phyloP scores from a whole-genome alignment of 371 early-diverging fungal genomes.

The Mucor irregularis region DNA sequence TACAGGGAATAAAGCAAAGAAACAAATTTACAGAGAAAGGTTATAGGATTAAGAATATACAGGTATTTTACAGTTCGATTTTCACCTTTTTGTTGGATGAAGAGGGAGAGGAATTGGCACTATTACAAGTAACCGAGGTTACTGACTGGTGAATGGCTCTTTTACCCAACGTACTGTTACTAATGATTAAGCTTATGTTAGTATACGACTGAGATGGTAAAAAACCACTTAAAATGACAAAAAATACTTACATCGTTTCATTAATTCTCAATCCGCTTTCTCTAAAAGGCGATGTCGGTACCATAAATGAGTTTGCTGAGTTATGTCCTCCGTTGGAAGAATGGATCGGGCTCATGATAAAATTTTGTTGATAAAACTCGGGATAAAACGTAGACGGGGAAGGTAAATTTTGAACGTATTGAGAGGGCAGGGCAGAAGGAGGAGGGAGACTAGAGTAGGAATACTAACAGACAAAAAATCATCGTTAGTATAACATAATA shows the following conservation, averaged over 20 bases:
- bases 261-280: slow-evolving; percentile 3
- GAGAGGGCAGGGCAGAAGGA: slow-evolving; percentile 54
- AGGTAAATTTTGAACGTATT: slow-evolving; percentile 76
- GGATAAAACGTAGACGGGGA: slow-evolving; percentile 79
- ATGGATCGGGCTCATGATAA: slow-evolving; percentile 29
- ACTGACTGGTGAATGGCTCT: slow-evolving; percentile 1
- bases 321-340: neutral
- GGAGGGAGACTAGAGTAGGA: slow-evolving; percentile 11
- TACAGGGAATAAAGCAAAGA: neutral
- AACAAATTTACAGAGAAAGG: neutral
- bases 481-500: neutral
- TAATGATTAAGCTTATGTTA: too few species aligned
- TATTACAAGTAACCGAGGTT: neutral
- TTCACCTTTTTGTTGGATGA: neutral
- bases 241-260: slow-evolving; percentile 1
- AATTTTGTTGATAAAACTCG: slow-evolving; percentile 67
- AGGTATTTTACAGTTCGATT: neutral
- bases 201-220: neutral
- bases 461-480: neutral
- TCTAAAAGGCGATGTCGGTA: slow-evolving; percentile 15
- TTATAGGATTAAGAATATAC: neutral
- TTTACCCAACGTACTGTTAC: slow-evolving; percentile 3
- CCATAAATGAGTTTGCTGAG: slow-evolving; percentile 14
- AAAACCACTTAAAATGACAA: neutral
- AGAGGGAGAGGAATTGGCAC: neutral